Percentiles rank a stretch among this genome's conserved stretches.
These are phyloP conservation scores for Trametes cubensis DNA, from an alignment of 768 basidiomycete species.

Conservation along the genomic window DNA sequence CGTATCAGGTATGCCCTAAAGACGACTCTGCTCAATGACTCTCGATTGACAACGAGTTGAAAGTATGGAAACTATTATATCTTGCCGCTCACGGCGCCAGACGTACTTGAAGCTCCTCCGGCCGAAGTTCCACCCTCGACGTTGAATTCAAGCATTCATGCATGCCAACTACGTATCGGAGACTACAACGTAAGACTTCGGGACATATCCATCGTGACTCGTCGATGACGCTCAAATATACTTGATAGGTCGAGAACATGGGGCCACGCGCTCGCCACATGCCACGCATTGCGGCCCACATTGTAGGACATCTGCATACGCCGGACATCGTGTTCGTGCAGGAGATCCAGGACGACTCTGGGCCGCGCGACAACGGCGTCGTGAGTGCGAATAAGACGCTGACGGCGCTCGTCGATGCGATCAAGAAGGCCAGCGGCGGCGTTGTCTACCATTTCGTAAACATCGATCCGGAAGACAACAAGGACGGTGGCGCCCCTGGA, in stretches of 20 bases:
- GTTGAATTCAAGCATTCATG: conserved; percentile 38
- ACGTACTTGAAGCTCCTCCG: conserved; percentile 44
- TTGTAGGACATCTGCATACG: conserved; percentile 47
- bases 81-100: conserved; percentile 57
- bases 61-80: conserved; percentile 55
- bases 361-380: conserved; percentile 53
- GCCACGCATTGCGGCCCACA: conserved; percentile 53
- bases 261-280: conserved; percentile 52
- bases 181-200: conserved; percentile 55
- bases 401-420: conserved; percentile 49
- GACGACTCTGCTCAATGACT: background rate
- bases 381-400: conserved; percentile 58
- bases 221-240: background rate
- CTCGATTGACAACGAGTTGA: background rate
- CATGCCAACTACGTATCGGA: conserved; percentile 54
- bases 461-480: conserved; percentile 53
- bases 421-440: conserved; percentile 40
- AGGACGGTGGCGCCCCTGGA: conserved; percentile 64
- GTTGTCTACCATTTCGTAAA: conserved; percentile 52
- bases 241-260: conserved; percentile 56
- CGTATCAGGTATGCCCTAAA: conserved; percentile 45
- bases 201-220: background rate
- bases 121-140: conserved; percentile 42
- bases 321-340: conserved; percentile 67
- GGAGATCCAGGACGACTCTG: conserved; percentile 65